Base-by-base conservation (phyloP, 805 yeast species). In the Candida insectorum region DNA sequence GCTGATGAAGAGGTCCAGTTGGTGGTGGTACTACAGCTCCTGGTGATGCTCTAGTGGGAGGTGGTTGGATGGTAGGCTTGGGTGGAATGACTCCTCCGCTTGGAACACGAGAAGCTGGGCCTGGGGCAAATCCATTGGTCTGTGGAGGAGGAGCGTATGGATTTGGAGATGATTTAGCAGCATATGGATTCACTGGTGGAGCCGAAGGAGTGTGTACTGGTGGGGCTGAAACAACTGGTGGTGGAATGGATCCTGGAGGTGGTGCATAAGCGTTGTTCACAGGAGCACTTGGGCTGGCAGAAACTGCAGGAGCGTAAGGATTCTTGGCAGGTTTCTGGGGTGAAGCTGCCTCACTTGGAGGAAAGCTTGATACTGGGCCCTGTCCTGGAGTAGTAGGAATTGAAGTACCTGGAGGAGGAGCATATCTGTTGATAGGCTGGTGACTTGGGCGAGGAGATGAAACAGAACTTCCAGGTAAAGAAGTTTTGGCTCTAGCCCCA, bases 381-480 rank as follows among this genome's bases (percentile, higher is more conserved):
- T 25, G 31, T 13, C 10, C 16, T 5, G 37, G 38, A 16, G 27
- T 17, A 16, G 39, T 33, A 4, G 26, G 14, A 4, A 34, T 25
- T 11, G 29, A 15, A 19, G 29, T 10, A 10, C 31, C 37, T 9
- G 48, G 40, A 5, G 63, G 66, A 7, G 62, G 67, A 7, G 65
- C 66, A 45, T 66, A 67, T 35, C 64, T 60, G 30, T 25, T 52
- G 36, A 44, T 52, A 24, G 52, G 41, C 24, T 49, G 54, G 15
- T 54, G 49, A 2, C 50, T 48, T 24, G 52, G 53, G 24, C 52
- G 37, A 13, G 48, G 48, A 8, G 53, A 39, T 24, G 41, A 15
- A 4, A 25, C 26, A 5, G 30, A 25, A 10, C 49, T 43, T 18
- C 46, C 34, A 2, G 55, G 43, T 6, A 54, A 39, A 24, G 39